These are phyloP conservation scores for Phragmites australis DNA, from an alignment of 176 grass and related monocot genomes.

Conservation along the genomic window DNA sequence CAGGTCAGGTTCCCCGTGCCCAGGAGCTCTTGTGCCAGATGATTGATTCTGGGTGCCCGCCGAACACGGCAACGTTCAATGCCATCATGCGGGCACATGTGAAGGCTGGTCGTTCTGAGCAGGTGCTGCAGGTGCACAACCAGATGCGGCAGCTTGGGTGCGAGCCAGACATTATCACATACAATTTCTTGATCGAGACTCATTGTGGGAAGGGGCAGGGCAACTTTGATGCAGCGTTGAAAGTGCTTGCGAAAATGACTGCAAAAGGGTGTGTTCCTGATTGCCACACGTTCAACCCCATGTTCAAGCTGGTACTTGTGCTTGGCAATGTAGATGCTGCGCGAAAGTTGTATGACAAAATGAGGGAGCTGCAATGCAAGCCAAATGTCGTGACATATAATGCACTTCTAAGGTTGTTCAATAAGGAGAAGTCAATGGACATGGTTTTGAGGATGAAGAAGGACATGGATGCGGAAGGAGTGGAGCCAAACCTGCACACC, in stretches of 20 bases:
- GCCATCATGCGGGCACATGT: slow-evolving; percentile 72
- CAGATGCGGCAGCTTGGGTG: slow-evolving; percentile 83
- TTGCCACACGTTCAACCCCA: slow-evolving; percentile 84
- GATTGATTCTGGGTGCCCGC: slow-evolving; percentile 71
- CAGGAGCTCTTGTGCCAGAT: slow-evolving; percentile 87
- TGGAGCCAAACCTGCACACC: slow-evolving; percentile 77
- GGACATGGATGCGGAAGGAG: slow-evolving; percentile 69
- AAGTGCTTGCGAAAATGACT: slow-evolving; percentile 75
- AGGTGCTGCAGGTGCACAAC: slow-evolving; percentile 91
- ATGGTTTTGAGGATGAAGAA: slow-evolving; percentile 91
- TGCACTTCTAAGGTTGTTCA: slow-evolving; percentile 73
- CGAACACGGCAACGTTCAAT: slow-evolving; percentile 79
- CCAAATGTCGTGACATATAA: slow-evolving; percentile 87
- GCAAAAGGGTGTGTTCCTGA: slow-evolving; percentile 67
- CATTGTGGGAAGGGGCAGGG: slow-evolving; percentile 78
- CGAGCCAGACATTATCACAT: slow-evolving; percentile 82
- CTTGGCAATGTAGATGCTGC: slow-evolving; percentile 60
- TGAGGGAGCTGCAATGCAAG: slow-evolving; percentile 69
- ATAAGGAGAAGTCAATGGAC: slow-evolving; percentile 80
- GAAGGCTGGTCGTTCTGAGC: slow-evolving; percentile 66
- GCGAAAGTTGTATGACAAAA: slow-evolving; percentile 61
- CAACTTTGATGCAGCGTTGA: slow-evolving; percentile 81
- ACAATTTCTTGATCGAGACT: slow-evolving; percentile 84
- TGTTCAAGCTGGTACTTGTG: slow-evolving; percentile 62
- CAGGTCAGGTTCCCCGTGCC: slow-evolving; percentile 72